These are phyloP conservation scores for Tolypocladium tundrense DNA, from an alignment of 2,329 filamentous ascomycete genomes.

Conservation along the genomic window DNA sequence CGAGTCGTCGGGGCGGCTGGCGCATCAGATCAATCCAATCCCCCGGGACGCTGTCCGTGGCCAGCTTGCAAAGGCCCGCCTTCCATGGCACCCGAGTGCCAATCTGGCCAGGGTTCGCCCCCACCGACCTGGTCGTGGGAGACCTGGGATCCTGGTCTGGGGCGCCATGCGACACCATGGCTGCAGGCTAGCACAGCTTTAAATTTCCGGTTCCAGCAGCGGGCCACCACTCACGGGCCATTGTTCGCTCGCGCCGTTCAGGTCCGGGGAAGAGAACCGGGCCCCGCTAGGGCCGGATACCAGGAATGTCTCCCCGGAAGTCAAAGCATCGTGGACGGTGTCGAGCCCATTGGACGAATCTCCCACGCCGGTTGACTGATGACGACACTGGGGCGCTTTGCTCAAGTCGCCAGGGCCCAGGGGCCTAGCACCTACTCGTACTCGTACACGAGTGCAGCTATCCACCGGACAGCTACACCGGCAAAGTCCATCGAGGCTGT, in stretches of 20 bases:
- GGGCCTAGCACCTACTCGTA: neutral
- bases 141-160: neutral
- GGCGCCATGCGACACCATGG: slow-evolving; percentile 6
- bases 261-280: slow-evolving; percentile 10
- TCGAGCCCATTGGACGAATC: neutral
- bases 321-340: neutral
- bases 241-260: neutral
- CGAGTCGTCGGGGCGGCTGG: neutral
- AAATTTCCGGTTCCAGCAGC: slow-evolving; percentile 4
- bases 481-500: neutral
- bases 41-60: slow-evolving; percentile 6
- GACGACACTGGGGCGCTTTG: neutral
- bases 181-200: slow-evolving; percentile 4
- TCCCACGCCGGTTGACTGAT: neutral
- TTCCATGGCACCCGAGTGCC: neutral
- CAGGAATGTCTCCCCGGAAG: slow-evolving; percentile 3
- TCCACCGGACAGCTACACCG: neutral
- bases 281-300: slow-evolving; percentile 6
- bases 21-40: slow-evolving; percentile 9
- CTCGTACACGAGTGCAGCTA: too few species aligned
- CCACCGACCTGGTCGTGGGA: neutral
- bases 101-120: neutral
- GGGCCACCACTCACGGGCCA: slow-evolving; percentile 2
- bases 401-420: neutral
- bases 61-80: neutral